Base-by-base conservation (phyloP, 2,329 filamentous ascomycete species). In the Neofusicoccum umdonicola region DNA sequence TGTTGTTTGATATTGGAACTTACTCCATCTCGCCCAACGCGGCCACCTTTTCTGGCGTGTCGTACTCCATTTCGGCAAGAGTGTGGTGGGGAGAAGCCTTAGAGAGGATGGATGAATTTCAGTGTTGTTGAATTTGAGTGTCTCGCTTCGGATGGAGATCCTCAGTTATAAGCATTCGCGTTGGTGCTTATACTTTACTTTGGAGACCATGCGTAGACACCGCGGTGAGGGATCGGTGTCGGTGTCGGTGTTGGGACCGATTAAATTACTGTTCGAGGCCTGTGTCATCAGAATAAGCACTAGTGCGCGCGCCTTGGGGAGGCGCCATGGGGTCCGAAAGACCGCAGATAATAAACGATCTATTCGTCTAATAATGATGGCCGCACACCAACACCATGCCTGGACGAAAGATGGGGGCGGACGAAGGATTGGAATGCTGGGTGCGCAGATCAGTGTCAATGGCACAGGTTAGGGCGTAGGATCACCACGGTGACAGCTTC, bases 21-120 rank as follows among this genome's bases (percentile, higher is more conserved):
- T 47, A 60, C 56, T 60, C 56, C n/a, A 48, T 45, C 13, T 60
- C 31, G 44, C 15, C 42, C n/a, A 60, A 47, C 8, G 56, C 56
- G 27, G 56, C 56, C 12, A 60, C 56, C 4, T 12, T 11, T 47
- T 60, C 56, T 45, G 56, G 56, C 3, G 56, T 60, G 41, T 60
- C n/a, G 27, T 60, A 60, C 5, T 60, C 56, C 56, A 60, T 60
- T 22, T n/a, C 4, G 8, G 56, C 4, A 11, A 47, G 13, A 19
- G 9, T 22, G 5, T 60, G 9, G 42, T 19, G 37, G 11, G 37
- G 3, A n/a, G 27, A 13, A 39, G 31, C 17, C 13, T 27, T 8
- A 3, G 42, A 35, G 17, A 41, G 11, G n/a, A n/a, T 13, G 7
- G 34, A 47, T 15, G 7, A 7, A 2, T 35, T 22, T 48, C 15